Percentiles rank a stretch among this genome's conserved stretches.
Evolutionary conservation across 257 asterid species (phyloP).

Genomic region (Solanum clarkiae): DNA sequence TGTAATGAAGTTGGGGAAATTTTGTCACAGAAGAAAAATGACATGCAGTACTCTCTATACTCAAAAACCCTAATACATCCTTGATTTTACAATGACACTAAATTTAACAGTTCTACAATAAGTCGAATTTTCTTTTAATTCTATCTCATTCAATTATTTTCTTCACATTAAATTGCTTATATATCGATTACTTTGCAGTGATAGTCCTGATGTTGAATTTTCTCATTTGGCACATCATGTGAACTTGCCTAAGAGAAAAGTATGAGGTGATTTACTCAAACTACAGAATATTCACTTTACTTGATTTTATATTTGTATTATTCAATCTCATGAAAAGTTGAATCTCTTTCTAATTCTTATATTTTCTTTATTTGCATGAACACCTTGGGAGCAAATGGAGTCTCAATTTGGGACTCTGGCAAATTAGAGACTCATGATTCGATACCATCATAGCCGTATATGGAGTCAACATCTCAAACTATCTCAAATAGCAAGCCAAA

Average conservation of each 20-base stretch:
- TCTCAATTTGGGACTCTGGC: too few relatives aligned
- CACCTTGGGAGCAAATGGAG: too few relatives aligned
- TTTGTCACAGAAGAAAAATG: not conserved
- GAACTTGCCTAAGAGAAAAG: not conserved
- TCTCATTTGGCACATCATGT: not conserved
- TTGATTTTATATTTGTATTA: too few relatives aligned
- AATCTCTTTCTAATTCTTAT: too few relatives aligned
- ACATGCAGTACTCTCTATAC: not conserved
- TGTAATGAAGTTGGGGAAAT: not conserved
- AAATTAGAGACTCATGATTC: too few relatives aligned
- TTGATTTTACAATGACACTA: not conserved
- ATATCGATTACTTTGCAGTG: not conserved
- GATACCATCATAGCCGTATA: too few relatives aligned
- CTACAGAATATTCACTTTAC: too few relatives aligned
- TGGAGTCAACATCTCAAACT: too few relatives aligned
- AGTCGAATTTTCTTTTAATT: not conserved
- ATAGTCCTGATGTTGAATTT: not conserved
- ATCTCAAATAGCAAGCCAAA: too few relatives aligned
- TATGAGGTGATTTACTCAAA: not conserved
- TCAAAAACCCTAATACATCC: too few relatives aligned
- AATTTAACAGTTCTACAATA: not conserved
- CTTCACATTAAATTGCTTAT: not conserved
- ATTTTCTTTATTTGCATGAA: too few relatives aligned
- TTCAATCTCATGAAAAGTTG: too few relatives aligned
- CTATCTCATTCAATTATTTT: not conserved